Evolutionary conservation across 441 rosid genomes (phyloP).

Genomic region (Syzygium malaccense): DNA sequence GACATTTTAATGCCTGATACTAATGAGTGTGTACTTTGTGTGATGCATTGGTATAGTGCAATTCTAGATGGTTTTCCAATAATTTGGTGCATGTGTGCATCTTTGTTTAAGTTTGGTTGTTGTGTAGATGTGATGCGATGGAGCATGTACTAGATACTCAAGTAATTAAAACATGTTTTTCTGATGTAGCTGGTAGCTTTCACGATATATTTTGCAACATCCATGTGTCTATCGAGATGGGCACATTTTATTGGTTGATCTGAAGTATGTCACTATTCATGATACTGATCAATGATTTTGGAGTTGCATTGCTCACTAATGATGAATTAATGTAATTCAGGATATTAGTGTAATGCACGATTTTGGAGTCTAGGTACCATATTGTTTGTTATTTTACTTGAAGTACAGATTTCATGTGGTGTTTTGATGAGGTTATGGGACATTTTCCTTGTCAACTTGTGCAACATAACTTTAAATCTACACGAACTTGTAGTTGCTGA

Average conservation of each 20-base stretch:
- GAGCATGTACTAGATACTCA: background rate
- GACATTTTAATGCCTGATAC: background rate
- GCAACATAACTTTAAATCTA: too few species aligned
- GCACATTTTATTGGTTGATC: background rate
- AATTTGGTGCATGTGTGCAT: background rate
- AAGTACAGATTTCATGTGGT: too few species aligned
- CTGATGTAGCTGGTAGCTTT: background rate
- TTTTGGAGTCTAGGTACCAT: too few species aligned
- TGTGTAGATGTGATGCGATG: background rate
- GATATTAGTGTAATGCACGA: too few species aligned
- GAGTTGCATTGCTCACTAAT: background rate
- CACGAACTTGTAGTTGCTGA: too few species aligned
- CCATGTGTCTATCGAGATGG: background rate
- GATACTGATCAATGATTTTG: background rate
- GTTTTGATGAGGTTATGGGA: too few species aligned
- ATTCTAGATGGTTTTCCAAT: background rate
- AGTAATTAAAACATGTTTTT: background rate
- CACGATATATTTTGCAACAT: background rate
- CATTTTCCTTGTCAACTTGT: too few species aligned
- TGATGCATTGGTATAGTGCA: background rate
- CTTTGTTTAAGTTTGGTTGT: background rate
- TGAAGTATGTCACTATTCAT: background rate
- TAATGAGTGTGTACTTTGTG: background rate
- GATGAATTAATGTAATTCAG: too few species aligned
- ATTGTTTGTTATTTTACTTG: too few species aligned